Evolutionary conservation across 2,329 filamentous ascomycete species (phyloP), one percentile per base, ranked within the genome.

Genomic region (Colletotrichum sp.): DNA sequence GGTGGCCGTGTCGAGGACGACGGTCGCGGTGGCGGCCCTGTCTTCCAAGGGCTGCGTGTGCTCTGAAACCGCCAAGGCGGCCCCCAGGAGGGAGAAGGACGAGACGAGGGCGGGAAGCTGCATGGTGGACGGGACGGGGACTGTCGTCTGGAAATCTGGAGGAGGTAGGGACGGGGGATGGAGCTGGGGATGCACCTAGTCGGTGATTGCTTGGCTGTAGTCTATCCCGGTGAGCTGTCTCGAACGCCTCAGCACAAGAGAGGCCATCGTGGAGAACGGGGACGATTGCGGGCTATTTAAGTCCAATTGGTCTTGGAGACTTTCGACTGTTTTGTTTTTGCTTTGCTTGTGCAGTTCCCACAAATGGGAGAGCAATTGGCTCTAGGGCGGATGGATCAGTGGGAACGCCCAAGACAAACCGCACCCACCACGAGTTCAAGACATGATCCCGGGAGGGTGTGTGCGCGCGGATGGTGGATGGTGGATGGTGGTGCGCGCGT

Each of bases 1-100:
- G 6, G 77, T 80, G 26, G 78, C 79, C 18, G 77, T 76, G 32
- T 76, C 73, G 24, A 80, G 76, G 15, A 72, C 69, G 62, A 79
- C 78, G n/a, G 77, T 79, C 32, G 63, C 72, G 8, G 55, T 71
- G 2, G n/a, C 55, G 6, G 71, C 71, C 75, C 71, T 70, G 13
- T 75, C 32, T 70, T 73, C 73, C 64, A 76, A 63, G 44, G 73
- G 70, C 44, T 32, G 73, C 18, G 57, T 28, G 59, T 69, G 55
- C 6, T 65, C 73, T 21, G 73, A 55, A 24, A 52, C 73, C 34
- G 73, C 73, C 70, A 60, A 65, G 21, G 64, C 70, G 70, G 59
- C 70, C 9, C 70, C 59, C n/a, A 73, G 44, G 16, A 76, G 73
- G 70, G 64, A 64, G 57, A 76, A 10, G 21, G 70, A 76, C 64